These are phyloP conservation scores for Singerocomus rubriflavus DNA, from an alignment of 1,284 basidiomycete species.

Conservation along the genomic window DNA sequence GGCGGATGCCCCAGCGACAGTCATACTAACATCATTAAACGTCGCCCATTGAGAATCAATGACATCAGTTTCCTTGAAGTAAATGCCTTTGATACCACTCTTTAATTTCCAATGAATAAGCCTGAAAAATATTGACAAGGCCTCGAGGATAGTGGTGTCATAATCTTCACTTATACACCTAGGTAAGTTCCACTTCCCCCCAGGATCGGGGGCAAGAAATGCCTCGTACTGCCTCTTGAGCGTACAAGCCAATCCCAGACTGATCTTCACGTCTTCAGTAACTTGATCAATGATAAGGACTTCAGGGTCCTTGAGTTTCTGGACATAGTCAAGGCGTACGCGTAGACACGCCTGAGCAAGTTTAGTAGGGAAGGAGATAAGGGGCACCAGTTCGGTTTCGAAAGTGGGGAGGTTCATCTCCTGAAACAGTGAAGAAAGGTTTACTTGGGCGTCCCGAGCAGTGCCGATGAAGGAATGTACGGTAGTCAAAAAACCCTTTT, in stretches of 20 bases:
- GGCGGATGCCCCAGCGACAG: constrained; percentile 84
- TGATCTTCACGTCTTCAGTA: constrained; percentile 90
- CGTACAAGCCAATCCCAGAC: constrained; percentile 90
- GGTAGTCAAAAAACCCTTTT: constrained; percentile 88
- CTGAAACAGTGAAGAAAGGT: constrained; percentile 68
- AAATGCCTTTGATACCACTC: constrained; percentile 86
- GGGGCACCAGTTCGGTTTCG: constrained; percentile 87
- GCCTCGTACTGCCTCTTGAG: constrained; percentile 94
- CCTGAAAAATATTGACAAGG: constrained; percentile 89
- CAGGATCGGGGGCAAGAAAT: constrained; percentile 82
- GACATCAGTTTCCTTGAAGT: constrained; percentile 98
- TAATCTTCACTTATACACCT: constrained; percentile 88
- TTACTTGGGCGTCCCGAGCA: constrained; percentile 86
- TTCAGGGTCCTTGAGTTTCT: constrained; percentile 86
- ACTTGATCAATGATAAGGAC: constrained; percentile 94
- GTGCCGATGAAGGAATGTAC: constrained; percentile 84
- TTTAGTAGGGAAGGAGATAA: constrained; percentile 94
- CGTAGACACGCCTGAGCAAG: constrained; percentile 91
- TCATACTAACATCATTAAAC: constrained; percentile 90
- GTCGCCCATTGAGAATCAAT: constrained; percentile 97
- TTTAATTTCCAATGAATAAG: constrained; percentile 96
- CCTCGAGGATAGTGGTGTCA: constrained; percentile 86
- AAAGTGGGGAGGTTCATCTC: constrained; percentile 92
- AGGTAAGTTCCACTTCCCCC: constrained; percentile 86
- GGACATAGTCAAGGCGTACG: constrained; percentile 87